phyloP scores from a whole-genome alignment of 495 filamentous ascomycete genomes.

The Podospora pseudoanserina region DNA sequence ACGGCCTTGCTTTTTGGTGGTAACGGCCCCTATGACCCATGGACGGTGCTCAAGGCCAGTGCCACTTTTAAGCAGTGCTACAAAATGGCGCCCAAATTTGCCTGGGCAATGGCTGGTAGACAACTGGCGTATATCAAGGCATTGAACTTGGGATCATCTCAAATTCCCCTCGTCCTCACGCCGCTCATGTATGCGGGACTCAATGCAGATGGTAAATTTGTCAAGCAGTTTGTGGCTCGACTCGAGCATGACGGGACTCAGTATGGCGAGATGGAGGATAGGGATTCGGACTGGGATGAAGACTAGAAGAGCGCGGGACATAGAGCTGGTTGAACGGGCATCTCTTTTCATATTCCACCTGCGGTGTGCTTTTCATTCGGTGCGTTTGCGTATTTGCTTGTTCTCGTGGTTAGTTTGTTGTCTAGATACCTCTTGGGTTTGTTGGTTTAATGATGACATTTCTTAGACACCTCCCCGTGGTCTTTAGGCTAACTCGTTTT shows the following conservation, averaged over 20 bases:
- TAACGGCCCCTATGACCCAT: conserved; percentile 35
- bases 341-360: background rate
- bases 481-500: background rate
- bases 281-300: background rate
- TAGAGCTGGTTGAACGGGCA: background rate
- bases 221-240: conserved; percentile 31
- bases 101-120: conserved; percentile 62
- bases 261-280: conserved; percentile 12
- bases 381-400: background rate
- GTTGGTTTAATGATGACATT: background rate
- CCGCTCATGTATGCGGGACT: conserved; percentile 48
- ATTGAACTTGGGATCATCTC: conserved; percentile 12
- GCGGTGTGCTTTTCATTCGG: background rate
- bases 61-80: conserved; percentile 50
- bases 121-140: conserved; percentile 65
- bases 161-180: conserved; percentile 23
- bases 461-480: background rate
- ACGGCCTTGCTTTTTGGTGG: conserved; percentile 28
- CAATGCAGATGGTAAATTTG: conserved; percentile 36
- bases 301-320: conserved; percentile 8
- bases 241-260: conserved; percentile 27
- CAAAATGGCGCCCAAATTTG: conserved; percentile 37
- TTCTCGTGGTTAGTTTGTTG: background rate
- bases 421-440: background rate
- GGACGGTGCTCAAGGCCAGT: conserved; percentile 62